phyloP scores from a whole-genome alignment of 805 yeast species.

The Lachancea lanzarotensis region DNA sequence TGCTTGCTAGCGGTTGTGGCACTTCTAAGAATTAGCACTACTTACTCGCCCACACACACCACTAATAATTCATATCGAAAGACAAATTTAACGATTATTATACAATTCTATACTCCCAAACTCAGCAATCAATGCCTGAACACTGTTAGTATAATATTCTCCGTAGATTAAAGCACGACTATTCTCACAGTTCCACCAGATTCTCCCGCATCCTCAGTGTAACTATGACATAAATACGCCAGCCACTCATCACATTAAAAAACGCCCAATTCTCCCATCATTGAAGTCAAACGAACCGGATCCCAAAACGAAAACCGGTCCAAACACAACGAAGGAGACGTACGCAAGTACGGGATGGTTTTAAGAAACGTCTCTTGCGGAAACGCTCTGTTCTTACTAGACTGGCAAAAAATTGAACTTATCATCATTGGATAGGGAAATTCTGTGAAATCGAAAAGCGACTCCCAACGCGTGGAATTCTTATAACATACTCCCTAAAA shows the following conservation, averaged over 20 bases:
- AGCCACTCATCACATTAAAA: conserved; percentile 60
- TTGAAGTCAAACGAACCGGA: conserved; percentile 4
- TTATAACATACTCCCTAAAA: not conserved
- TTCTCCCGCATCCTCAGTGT: conserved; percentile 46
- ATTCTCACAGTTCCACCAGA: not conserved
- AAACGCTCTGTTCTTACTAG: conserved; percentile 27
- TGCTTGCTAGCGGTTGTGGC: not conserved
- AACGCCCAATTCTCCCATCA: conserved; percentile 25
- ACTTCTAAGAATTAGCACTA: too few relatives aligned
- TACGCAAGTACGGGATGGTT: conserved; percentile 14
- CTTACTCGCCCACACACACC: too few relatives aligned
- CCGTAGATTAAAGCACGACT: not conserved
- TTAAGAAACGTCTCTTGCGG: conserved; percentile 16
- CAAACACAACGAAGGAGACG: conserved; percentile 5
- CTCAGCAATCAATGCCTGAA: too few relatives aligned
- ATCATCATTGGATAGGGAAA: conserved; percentile 26
- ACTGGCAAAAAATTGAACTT: conserved; percentile 25
- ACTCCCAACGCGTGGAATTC: not conserved
- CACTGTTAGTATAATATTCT: too few relatives aligned
- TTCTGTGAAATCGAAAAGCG: not conserved
- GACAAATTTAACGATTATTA: too few relatives aligned
- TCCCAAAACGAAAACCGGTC: conserved; percentile 20
- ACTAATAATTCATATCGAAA: too few relatives aligned
- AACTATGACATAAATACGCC: conserved; percentile 65
- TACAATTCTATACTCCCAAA: too few relatives aligned